Percentiles rank a stretch among this genome's conserved stretches.
Conservation (phyloP, 2,329 filamentous ascomycete genomes). For the Alternaria incomplexa region DNA sequence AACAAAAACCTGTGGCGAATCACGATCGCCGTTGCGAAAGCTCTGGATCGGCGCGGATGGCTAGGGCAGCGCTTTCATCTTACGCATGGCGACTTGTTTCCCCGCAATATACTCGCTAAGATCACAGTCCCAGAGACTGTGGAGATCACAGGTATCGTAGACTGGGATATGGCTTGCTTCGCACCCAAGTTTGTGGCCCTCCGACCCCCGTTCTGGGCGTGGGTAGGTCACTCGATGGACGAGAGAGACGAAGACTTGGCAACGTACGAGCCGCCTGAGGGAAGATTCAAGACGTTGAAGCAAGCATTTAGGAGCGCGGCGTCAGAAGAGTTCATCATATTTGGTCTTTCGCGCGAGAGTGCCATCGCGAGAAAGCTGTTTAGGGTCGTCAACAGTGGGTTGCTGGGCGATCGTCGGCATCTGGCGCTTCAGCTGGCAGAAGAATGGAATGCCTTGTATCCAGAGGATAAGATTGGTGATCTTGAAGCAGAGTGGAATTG, state of each 20-base stretch:
- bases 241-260: constrained; percentile 6
- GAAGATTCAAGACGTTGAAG: background rate
- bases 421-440: background rate
- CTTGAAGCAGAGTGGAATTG: background rate
- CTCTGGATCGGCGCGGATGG: background rate
- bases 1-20: background rate
- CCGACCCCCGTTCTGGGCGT: constrained; percentile 4
- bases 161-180: constrained; percentile 43
- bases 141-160: constrained; percentile 32
- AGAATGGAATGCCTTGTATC: background rate
- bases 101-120: constrained; percentile 38
- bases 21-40: background rate
- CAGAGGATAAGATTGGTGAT: background rate
- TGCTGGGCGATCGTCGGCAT: background rate
- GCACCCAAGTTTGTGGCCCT: constrained; percentile 34
- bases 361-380: constrained; percentile 2
- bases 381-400: background rate
- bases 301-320: background rate
- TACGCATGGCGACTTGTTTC: constrained; percentile 34
- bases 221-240: background rate
- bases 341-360: background rate
- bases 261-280: background rate
- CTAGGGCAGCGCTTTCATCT: constrained; percentile 8
- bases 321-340: background rate
- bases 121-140: background rate